Base-by-base conservation (phyloP, 2,329 filamentous ascomycete species). In the Aureobasidium subglaciale region DNA sequence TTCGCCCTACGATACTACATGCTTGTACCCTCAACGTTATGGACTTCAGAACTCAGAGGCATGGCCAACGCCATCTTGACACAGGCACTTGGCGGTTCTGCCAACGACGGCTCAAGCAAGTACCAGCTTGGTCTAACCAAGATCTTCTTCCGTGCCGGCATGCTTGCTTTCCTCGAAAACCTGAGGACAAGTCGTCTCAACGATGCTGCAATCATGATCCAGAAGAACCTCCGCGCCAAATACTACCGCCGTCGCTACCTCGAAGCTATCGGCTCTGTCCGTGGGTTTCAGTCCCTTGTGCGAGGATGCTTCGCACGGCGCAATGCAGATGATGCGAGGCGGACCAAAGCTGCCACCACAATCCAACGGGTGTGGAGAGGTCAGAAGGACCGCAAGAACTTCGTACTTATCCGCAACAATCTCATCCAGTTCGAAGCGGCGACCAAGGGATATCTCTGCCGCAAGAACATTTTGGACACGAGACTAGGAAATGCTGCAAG, bases 71-170 rank as follows among this genome's bases (percentile, higher is more conserved):
- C 87, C 18, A 99, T 99, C 65, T 74, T 99, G 61, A 85, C 83
- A 58, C 93, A 91, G 72, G 93, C 91, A 1, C 79, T 99, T 27
- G 92, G 75, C 37, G 68, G 69, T 43, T 68, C 89, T 56, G 84
- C 87, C 63, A 73, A 73, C 37, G 74, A 76, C 59, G 84, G 83
- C 63, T 88, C 80, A 40, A 93, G 97, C 75, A 99, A 96, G 73
- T 99, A 97, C 69, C 93, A 99, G 74, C 82, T 99, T 61, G 93
- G 93, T 74, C 78, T 97, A 62, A 97, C 92, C 52, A 99, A 99
- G 77, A 96, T 99, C 68, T 99, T 99, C 77, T 99, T 99, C 84
- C 87, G 93, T 59, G 93, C 93, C 56, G 93, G 93, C 71, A 99
- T 99, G 93, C 85, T 99, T 64, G 93, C 93, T 6, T 96, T 96